A percentile compares a stretch with the other conserved stretches of the same genome.
Evolutionary conservation across 768 basidiomycete species (phyloP).

Genomic region (Erythrobasidium yunnanense): DNA sequence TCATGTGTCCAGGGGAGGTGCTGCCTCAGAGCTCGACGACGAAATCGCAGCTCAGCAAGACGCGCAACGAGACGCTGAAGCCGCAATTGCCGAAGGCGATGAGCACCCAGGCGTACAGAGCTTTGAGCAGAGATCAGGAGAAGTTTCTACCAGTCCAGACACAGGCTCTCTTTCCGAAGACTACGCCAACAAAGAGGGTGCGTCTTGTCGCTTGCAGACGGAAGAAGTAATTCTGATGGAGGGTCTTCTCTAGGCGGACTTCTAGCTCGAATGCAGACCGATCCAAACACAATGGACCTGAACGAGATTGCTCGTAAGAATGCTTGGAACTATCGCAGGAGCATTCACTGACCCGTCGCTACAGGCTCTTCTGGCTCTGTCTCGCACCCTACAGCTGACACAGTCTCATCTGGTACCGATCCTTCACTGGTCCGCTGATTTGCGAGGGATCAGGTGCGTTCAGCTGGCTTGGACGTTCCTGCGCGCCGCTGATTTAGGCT

Average conservation of each 20-base stretch:
- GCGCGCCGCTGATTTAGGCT: no score
- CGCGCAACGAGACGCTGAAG: conserved; percentile 13
- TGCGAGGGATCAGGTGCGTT: no score
- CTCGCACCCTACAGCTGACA: conserved; percentile 5
- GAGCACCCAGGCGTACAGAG: conserved; percentile 7
- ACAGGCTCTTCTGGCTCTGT: conserved; percentile 12
- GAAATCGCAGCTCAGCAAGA: conserved; percentile 14
- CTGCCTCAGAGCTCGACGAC: conserved; percentile 1
- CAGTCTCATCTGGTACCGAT: not conserved
- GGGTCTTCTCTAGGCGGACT: conserved; percentile 4
- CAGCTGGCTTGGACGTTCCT: no score
- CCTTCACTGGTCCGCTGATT: not conserved
- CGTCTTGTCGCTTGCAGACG: no score
- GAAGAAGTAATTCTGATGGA: no score
- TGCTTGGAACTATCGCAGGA: not conserved
- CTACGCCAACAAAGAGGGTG: conserved; percentile 11
- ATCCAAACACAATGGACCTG: conserved; percentile 22
- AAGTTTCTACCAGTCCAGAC: not conserved
- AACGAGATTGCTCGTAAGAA: conserved; percentile 21
- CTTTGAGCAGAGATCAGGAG: not conserved
- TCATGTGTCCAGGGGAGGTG: conserved; percentile 9
- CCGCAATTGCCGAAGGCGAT: conserved; percentile 22
- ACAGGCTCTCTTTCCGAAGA: conserved; percentile 17
- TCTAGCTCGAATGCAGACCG: not conserved
- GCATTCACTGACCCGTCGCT: no score